These are phyloP conservation scores for Pleurotus ostreatus DNA, from an alignment of 768 basidiomycete species.

Conservation along the genomic window DNA sequence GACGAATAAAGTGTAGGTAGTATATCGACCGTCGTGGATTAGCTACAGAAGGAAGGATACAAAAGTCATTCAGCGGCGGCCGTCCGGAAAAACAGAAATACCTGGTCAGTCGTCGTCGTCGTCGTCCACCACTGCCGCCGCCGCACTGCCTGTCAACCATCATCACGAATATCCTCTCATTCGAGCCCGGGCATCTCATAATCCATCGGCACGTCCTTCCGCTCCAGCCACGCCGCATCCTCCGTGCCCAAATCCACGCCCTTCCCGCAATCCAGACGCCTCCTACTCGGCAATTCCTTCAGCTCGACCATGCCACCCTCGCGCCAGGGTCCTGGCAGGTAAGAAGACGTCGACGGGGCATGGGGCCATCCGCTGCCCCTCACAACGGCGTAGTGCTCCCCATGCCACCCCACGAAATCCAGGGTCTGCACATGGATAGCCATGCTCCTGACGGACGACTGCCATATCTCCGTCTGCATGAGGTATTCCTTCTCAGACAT, in stretches of 20 bases:
- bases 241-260: conserved; percentile 62
- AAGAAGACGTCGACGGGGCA: conserved; percentile 7
- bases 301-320: conserved; percentile 32
- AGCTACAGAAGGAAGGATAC: too few species aligned
- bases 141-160: too few species aligned
- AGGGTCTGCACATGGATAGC: conserved; percentile 46
- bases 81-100: too few species aligned
- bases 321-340: not conserved
- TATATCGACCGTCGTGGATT: too few species aligned
- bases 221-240: conserved; percentile 63
- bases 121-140: too few species aligned
- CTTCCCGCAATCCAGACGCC: conserved; percentile 59
- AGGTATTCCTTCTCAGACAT: conserved; percentile 59
- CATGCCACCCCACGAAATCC: conserved; percentile 73
- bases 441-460: conserved; percentile 44
- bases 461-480: conserved; percentile 55
- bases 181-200: conserved; percentile 59
- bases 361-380: conserved; percentile 20
- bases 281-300: conserved; percentile 56
- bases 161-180: conserved; percentile 1
- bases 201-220: conserved; percentile 75
- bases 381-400: conserved; percentile 65
- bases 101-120: too few species aligned
- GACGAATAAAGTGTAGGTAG: too few species aligned
- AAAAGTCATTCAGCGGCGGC: too few species aligned